Base-by-base conservation (phyloP, 192 early-diverging fungal species). In the Podila verticillata region DNA sequence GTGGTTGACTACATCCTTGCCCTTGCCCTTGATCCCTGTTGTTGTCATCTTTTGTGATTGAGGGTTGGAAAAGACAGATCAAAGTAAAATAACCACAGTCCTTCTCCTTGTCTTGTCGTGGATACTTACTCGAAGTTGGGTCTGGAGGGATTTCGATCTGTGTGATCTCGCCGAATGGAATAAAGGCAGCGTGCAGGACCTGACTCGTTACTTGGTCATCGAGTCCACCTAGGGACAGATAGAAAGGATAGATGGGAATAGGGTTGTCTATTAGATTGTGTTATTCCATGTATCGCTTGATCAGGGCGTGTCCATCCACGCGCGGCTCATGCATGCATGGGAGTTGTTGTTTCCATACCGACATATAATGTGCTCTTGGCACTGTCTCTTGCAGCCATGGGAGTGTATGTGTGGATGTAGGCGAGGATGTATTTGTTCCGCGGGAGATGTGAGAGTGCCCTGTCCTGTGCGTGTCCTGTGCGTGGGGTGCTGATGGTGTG, bases 101-200 rank as follows among this genome's bases (percentile, higher is more conserved):
- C 39, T 44, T 44, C 39, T 4, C 2, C 39, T 12, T 39, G 36
- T 44, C 12, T 44, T 12, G 36, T 39, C 36, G 36, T 12, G 15
- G 39, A 4, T 15, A 72, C 83, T 68, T 89, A 92, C 92, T 86
- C n/a, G 93, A 91, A 30, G 88, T 86, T 15, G 91, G 88, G 84
- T 97, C 95, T 12, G 88, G 85, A 4, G 97, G 96, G 49, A 99
- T 86, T 51, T 95, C 92, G 22, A 98, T 89, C 59, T 91, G 89
- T 15, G 94, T 88, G 70, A 99, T 94, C 49, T 98, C 96, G 61
- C 98, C 98, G 88, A 99, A 99, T 0, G 98, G 96, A 48, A 98
- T 87, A 82, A 99, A 98, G 0, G 96, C 95, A 0, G 95, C 90
- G 36, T 93, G 91, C 13, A 99, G 85, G 0, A 91, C 89, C 57